A percentile compares a stretch with the other conserved stretches of the same genome.
These are phyloP conservation scores for Scolecobasidium constrictum DNA, from an alignment of 2,329 filamentous ascomycete genomes.

Conservation along the genomic window DNA sequence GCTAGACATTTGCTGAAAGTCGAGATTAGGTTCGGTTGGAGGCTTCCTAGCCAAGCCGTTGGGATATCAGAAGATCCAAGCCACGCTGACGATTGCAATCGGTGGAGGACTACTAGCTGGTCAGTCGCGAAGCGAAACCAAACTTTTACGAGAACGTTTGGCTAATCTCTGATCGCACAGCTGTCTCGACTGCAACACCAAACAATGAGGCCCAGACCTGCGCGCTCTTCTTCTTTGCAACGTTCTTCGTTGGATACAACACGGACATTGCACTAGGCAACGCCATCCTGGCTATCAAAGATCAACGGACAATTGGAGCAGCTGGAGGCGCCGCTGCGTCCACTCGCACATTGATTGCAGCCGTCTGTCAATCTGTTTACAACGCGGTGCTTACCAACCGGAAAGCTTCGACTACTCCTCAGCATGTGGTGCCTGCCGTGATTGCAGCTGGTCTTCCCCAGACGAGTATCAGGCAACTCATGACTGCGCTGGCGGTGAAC, in stretches of 20 bases:
- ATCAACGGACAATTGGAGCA: neutral
- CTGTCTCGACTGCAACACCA: no score
- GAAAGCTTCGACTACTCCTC: neutral
- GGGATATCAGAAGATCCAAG: neutral
- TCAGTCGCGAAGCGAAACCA: no score
- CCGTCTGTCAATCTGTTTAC: neutral
- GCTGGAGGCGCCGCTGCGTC: neutral
- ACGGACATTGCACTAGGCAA: neutral
- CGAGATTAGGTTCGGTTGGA: no score
- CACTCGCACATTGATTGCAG: neutral
- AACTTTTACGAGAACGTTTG: no score
- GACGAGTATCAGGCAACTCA: neutral
- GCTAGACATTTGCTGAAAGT: no score
- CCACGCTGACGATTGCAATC: neutral
- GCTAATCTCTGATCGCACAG: no score
- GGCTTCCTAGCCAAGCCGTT: neutral
- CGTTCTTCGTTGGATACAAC: neutral
- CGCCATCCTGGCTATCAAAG: neutral
- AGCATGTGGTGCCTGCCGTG: neutral
- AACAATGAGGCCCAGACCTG: neutral
- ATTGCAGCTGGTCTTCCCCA: neutral
- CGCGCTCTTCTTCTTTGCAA: neutral
- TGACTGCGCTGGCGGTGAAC: neutral
- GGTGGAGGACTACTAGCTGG: neutral
- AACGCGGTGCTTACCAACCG: neutral